Conservation (phyloP, 257 asterid genomes). For the Nicotiana knightiana region DNA sequence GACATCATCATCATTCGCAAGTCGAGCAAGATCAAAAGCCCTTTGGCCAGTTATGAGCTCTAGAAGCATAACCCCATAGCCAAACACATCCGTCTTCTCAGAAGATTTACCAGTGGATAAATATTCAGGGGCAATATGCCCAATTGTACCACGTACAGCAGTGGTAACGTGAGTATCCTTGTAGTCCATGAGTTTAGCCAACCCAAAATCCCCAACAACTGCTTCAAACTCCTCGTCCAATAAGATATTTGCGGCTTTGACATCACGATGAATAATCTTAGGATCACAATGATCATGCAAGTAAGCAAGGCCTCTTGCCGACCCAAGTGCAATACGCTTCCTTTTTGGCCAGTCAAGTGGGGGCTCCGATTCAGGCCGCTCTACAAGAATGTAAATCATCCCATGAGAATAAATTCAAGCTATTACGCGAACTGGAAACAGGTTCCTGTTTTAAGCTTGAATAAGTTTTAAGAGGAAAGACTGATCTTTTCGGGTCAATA, state of each 20-base stretch:
- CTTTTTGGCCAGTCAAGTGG: constrained; percentile 50
- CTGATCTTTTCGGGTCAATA: not conserved
- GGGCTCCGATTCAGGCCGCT: constrained; percentile 25
- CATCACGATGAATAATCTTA: constrained; percentile 62
- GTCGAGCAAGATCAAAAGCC: constrained; percentile 39
- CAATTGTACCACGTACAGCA: constrained; percentile 66
- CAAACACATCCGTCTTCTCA: constrained; percentile 45
- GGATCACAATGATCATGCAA: constrained; percentile 65
- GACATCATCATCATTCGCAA: constrained; percentile 37
- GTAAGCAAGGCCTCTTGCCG: constrained; percentile 64
- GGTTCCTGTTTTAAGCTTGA: not conserved
- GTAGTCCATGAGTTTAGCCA: constrained; percentile 63
- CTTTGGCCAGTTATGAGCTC: constrained; percentile 47
- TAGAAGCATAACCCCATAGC: constrained; percentile 49
- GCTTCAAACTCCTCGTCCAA: constrained; percentile 61
- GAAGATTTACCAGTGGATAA: constrained; percentile 43
- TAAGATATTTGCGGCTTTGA: constrained; percentile 62
- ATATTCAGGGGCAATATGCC: constrained; percentile 73
- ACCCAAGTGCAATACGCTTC: constrained; percentile 46
- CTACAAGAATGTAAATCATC: not conserved
- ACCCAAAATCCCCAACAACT: constrained; percentile 64
- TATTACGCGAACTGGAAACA: not conserved
- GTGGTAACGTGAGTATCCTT: constrained; percentile 63
- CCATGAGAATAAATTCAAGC: not conserved
- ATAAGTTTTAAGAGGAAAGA: not conserved